These are phyloP conservation scores for Erodium trifolium DNA, from an alignment of 441 rosid species.

Conservation along the genomic window DNA sequence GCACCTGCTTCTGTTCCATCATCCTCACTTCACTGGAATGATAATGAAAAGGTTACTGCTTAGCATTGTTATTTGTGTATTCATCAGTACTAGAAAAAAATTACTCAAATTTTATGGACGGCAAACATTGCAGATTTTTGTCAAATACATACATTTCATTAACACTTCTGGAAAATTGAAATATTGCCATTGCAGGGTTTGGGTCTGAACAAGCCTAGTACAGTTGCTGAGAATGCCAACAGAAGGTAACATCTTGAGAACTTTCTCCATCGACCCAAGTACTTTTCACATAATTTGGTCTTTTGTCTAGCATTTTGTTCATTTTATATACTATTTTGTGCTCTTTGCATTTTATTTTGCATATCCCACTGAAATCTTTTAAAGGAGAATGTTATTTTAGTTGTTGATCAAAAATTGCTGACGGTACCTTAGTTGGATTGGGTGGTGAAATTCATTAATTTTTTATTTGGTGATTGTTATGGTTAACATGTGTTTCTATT, in stretches of 20 bases:
- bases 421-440: not conserved
- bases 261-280: not conserved
- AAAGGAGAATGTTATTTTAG: not conserved
- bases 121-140: not conserved
- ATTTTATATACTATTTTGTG: not conserved
- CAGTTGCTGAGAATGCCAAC: constrained; percentile 28
- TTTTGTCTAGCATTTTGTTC: not conserved
- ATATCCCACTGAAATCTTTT: not conserved
- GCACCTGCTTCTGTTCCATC: constrained; percentile 39
- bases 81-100: not conserved
- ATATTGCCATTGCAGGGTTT: constrained; percentile 25
- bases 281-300: not conserved
- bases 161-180: constrained; percentile 11
- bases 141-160: not conserved
- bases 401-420: not conserved
- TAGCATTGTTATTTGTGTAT: not conserved
- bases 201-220: constrained; percentile 35
- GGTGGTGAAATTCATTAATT: not conserved
- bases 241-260: constrained; percentile 36
- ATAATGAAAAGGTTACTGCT: constrained; percentile 43
- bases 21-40: constrained; percentile 31
- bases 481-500: not conserved
- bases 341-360: not conserved
- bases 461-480: not conserved
- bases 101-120: not conserved